Evolutionary conservation across 2,329 filamentous ascomycete genomes (phyloP), one percentile per base, ranked within the genome.

Genomic region (Leptosphaerulina australis): DNA sequence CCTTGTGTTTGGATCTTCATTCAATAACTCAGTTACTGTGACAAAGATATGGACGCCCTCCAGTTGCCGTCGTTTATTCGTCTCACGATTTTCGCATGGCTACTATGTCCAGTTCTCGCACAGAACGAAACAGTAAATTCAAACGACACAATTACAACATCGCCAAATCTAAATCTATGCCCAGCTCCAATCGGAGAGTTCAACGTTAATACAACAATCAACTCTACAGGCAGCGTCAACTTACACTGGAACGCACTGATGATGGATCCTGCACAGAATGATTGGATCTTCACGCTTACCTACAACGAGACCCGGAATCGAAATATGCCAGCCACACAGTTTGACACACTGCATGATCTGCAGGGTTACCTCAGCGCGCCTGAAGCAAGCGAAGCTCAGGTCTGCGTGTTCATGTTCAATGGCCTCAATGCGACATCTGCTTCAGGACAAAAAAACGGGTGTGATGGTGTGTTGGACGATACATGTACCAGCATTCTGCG

Each of bases 221-320:
- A 51, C 18, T 33, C 36, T 25, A 51, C 48, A 17, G 48, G 48
- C 18, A 51, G 41, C 36, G 18, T 40, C 25, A 46, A 51, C 8
- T 8, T 51, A 12, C 48, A 51, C 14, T 51, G 48, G 48, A 43
- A 30, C 26, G 48, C 48, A 43, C 36, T 51, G 1, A 51, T 51
- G 48, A 51, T 51, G 48, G 48, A 51, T 9, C 48, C 48, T 33
- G 11, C 37, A 12, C 36, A 31, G 18, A 51, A 51, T 8, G 48
- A 51, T 22, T 51, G 48, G 48, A 43, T 20, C 1, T 30, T 51
- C 25, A 37, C 48, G 8, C 48, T 51, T 17, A 51, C 41, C 1
- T 51, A 45, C 21, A 46, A 46, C 4, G 48, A 46, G 11, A 46
- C 26, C 17, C 48, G 41, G 11, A 35, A 15, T 20, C 18, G 6